phyloP scores from a whole-genome alignment of 1,139 yeast genomes.

The Kurtzmaniella quercitrusa region DNA sequence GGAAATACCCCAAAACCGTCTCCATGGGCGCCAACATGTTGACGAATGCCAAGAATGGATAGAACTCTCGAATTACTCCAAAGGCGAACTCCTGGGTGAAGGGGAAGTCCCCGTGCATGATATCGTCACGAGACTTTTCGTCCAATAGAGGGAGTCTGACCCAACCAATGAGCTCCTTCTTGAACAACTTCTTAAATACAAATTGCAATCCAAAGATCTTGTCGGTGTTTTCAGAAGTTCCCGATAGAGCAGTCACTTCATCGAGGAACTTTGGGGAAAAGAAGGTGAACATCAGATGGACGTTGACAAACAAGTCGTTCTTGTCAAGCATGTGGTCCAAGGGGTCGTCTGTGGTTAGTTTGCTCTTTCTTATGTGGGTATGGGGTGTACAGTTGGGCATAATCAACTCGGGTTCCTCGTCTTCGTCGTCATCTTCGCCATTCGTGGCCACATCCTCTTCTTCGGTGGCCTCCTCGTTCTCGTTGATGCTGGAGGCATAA shows the following conservation, averaged over 20 bases:
- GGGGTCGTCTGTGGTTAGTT: not conserved
- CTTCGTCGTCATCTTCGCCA: constrained; percentile 5
- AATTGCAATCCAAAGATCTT: constrained; percentile 32
- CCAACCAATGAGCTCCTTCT: constrained; percentile 24
- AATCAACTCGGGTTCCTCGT: constrained; percentile 1
- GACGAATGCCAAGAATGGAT: constrained; percentile 4
- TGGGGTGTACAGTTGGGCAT: not conserved
- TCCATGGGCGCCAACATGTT: not conserved
- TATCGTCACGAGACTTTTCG: constrained; percentile 14
- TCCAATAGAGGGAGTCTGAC: constrained; percentile 29
- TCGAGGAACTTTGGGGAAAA: constrained; percentile 22
- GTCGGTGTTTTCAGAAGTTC: constrained; percentile 15
- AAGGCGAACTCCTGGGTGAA: constrained; percentile 19
- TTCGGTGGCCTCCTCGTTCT: constrained; percentile 7
- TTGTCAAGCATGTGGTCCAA: not conserved
- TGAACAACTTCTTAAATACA: constrained; percentile 19
- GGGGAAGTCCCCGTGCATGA: constrained; percentile 27
- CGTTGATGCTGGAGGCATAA: constrained; percentile 3
- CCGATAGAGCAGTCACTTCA: not conserved
- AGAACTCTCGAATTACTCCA: constrained; percentile 20
- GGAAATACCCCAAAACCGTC: not conserved
- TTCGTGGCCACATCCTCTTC: constrained; percentile 2
- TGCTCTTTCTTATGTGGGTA: constrained; percentile 1
- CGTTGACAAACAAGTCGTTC: constrained; percentile 26
- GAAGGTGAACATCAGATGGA: constrained; percentile 36